Percentiles rank a stretch among this genome's conserved stretches.
Conservation (phyloP, 2,329 filamentous ascomycete species). For the Penicillium sp. region DNA sequence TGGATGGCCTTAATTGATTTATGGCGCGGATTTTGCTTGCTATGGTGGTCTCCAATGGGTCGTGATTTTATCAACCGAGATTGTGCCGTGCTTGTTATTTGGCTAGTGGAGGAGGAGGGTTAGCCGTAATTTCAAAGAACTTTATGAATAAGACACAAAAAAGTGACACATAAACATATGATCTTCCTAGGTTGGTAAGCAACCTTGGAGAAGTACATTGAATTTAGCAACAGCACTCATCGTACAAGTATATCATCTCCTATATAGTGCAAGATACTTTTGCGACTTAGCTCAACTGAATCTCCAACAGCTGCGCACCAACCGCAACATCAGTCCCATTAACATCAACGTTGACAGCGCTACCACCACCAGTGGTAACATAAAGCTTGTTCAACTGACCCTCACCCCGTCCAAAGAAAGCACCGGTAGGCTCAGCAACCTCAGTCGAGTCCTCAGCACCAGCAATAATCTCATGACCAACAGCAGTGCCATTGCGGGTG, state of each 20-base stretch:
- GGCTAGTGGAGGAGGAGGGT: not conserved
- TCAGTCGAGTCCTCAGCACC: slow-evolving; percentile 1
- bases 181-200: too few relatives aligned
- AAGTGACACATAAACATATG: too few relatives aligned
- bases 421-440: not conserved
- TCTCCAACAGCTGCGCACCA: not conserved
- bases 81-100: too few relatives aligned
- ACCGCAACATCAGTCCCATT: not conserved
- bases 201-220: too few relatives aligned
- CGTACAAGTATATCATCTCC: not conserved
- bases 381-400: not conserved
- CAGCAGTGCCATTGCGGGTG: not conserved
- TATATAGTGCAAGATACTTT: not conserved
- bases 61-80: too few relatives aligned
- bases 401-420: not conserved
- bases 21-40: not conserved
- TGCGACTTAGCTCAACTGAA: not conserved
- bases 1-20: not conserved
- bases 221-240: too few relatives aligned
- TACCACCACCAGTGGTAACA: not conserved
- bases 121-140: not conserved
- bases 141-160: too few relatives aligned
- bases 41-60: not conserved
- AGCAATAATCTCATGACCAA: slow-evolving; percentile 1
- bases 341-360: not conserved